Evolutionary conservation across 1,139 yeast species (phyloP), one percentile per base, ranked within the genome.

Genomic region (Arxiozyma slooffiae): DNA sequence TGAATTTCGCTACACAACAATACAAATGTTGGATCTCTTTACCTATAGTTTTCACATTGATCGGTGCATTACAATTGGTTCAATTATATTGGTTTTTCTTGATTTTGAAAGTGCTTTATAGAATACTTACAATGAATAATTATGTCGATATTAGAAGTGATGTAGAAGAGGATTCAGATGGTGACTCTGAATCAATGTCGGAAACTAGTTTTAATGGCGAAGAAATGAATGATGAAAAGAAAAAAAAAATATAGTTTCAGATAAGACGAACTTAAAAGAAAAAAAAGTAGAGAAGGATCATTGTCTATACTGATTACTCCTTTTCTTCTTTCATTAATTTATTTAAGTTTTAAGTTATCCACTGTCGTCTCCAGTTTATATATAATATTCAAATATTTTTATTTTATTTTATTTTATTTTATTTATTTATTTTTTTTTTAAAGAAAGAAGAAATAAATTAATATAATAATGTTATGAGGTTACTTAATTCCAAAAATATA

Each of bases 1-100:
- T 94, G 60, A 81, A 88, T 72, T 92, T 90, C 82, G 87, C 77
- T 17, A 82, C 95, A 37, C 92, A 89, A 67, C 96, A 90, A 67
- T 92, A 90, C 74, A 92, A 94, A 70, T 92, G 97, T 71, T 88
- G 87, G 83, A 86, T 94, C 58, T 84, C 97, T 18, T 95, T 87
- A 71, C 85, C 86, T 54, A 89, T 92, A 64, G 92, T 92, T 3
- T 90, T 92, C 63, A 69, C 71, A 20, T 77, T 92, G 62, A 77
- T 92, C 54, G 74, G 78, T 51, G 90, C 94, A 1, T 77, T 92
- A 57, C 97, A 92, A 67, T 63, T 87, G 52, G 90, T 92, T 53
- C 92, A 92, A 63, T 62, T 78, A 24, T 92, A 86, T 71, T 92
- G 98, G 98, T 75, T 90, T 55, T 79, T 78, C 61, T 76, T 92